Percentiles rank a stretch among this genome's conserved stretches.
These are phyloP conservation scores for Pisolithus marmoratus DNA, from an alignment of 768 basidiomycete species.

Conservation along the genomic window DNA sequence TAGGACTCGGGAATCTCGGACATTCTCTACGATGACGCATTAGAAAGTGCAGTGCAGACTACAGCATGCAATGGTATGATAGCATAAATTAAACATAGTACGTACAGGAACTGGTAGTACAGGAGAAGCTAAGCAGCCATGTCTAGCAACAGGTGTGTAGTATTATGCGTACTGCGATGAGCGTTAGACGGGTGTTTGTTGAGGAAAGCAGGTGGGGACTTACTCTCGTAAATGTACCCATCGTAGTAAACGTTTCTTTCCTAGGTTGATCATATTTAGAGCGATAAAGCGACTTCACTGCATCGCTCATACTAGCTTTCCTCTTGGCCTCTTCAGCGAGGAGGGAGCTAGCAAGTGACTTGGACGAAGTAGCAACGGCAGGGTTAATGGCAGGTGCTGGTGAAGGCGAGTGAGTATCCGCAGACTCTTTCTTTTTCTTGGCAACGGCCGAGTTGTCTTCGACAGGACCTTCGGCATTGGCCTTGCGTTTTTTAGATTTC, in stretches of 20 bases:
- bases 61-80: not conserved
- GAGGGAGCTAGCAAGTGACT: conserved; percentile 67
- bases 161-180: conserved; percentile 7
- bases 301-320: conserved; percentile 78
- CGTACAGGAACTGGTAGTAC: not conserved
- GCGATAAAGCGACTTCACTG: conserved; percentile 74
- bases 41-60: too few species aligned
- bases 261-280: conserved; percentile 47
- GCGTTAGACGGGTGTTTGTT: not conserved
- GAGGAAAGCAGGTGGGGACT: conserved; percentile 23
- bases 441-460: conserved; percentile 28
- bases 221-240: conserved; percentile 88
- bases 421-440: conserved; percentile 37
- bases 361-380: conserved; percentile 49
- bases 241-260: conserved; percentile 90
- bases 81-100: not conserved
- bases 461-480: conserved; percentile 26
- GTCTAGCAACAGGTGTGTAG: not conserved
- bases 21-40: too few species aligned
- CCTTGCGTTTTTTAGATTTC: conserved; percentile 58
- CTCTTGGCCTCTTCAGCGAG: conserved; percentile 80
- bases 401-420: conserved; percentile 10
- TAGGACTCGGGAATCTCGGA: too few species aligned
- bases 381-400: conserved; percentile 38
- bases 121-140: not conserved